Evolutionary conservation across 805 yeast species (phyloP), one percentile per base, ranked within the genome.

Genomic region (Nakazawaea wyomingensis): DNA sequence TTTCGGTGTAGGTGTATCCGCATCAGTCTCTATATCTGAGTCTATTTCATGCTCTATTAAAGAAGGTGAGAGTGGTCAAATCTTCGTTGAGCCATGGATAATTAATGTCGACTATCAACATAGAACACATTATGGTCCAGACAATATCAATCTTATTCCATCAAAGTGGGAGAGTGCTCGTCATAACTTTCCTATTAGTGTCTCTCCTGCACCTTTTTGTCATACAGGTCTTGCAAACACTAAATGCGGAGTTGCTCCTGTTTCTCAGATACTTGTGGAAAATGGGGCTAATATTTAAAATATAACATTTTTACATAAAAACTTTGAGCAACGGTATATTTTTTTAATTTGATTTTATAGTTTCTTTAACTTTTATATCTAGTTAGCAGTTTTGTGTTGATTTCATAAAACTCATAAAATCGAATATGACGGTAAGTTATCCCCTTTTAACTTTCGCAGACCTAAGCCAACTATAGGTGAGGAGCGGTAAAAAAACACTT

Each of bases 81-180:
- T 44, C 6, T 44, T 44, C 38, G 43, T 38, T 14, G 47, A 44
- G 16, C 43, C 47, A 3, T 44, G 47, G 47, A 34, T 39, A 7
- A 21, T 35, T 17, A 43, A 43, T 17, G 20, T 37, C 8, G 42
- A 37, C 16, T 37, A 43, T 16, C 16, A 40, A 6, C 32, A 37
- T 21, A 24, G 46, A 17, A 33, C 17, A 13, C 33, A 43, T 30
- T 34, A 35, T 17, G 35, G 22, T n/a, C 10, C 17, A n/a, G 19
- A n/a, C 5, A 29, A 29, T 19, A 11, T 29, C 34, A 26, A 19
- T n/a, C 16, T 26, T n/a, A 29, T 31, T 11, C 14, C 4, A 5
- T 36, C 37, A 35, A 18, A 22, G 6, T 11, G 7, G n/a, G 28
- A 16, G 3, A 4, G 13, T 6, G 32, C 10, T 13, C 36, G 36